A percentile compares a stretch with the other conserved stretches of the same genome.
Evolutionary conservation across 2,329 filamentous ascomycete species (phyloP).

Genomic region (Epichloe amarillans): DNA sequence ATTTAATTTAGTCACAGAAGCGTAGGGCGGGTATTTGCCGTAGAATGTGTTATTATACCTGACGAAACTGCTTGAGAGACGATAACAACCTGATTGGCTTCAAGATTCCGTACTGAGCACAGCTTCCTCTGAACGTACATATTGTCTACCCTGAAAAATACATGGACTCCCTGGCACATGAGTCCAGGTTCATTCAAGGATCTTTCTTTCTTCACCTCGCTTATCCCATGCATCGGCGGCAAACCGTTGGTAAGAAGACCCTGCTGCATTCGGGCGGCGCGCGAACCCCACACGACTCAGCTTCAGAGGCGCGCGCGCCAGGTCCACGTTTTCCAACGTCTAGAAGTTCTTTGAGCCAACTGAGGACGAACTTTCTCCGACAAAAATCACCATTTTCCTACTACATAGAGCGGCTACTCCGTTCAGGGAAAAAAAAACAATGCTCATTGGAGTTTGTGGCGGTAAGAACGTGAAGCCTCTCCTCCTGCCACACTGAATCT

Average conservation of each 20-base stretch:
- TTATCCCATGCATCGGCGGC: neutral
- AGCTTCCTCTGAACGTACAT: too few relatives aligned
- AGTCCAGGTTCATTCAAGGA: too few relatives aligned
- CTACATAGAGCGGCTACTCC: too few relatives aligned
- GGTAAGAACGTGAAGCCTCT: slow-evolving; percentile 29
- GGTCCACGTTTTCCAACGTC: neutral
- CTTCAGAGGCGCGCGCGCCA: neutral
- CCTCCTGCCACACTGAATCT: neutral
- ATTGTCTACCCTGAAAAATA: too few relatives aligned
- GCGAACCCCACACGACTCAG: slow-evolving; percentile 6
- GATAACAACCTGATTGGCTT: too few relatives aligned
- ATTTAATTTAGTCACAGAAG: too few relatives aligned
- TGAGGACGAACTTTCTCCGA: neutral
- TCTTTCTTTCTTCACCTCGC: too few relatives aligned
- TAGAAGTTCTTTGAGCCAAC: neutral
- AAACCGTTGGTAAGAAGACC: neutral
- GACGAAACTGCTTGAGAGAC: neutral
- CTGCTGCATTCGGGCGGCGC: neutral
- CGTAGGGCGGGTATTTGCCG: too few relatives aligned
- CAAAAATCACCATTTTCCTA: too few relatives aligned
- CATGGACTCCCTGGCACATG: too few relatives aligned
- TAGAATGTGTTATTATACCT: too few relatives aligned
- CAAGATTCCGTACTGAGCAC: too few relatives aligned
- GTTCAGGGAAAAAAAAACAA: slow-evolving; percentile 20
- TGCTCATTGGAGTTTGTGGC: slow-evolving; percentile 69